Percentiles rank a stretch among this genome's conserved stretches.
These are phyloP conservation scores for Mrakia blollopis DNA, from an alignment of 768 basidiomycete genomes.

Conservation along the genomic window DNA sequence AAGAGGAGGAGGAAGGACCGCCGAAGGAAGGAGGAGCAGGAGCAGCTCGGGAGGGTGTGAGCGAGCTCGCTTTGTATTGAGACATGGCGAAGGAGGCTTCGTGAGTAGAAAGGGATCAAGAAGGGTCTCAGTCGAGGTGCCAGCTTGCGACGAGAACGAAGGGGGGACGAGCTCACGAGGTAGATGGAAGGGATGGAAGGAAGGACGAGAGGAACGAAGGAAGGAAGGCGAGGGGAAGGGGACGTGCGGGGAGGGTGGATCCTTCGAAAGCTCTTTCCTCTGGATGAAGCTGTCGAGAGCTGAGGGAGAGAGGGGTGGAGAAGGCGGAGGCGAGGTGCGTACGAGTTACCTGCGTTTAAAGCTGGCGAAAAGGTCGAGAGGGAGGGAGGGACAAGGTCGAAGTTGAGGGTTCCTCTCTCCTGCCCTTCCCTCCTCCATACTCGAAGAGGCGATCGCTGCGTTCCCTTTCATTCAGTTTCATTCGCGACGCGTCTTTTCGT, in stretches of 20 bases:
- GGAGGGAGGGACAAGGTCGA: background rate
- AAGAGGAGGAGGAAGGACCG: background rate
- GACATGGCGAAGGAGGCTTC: background rate
- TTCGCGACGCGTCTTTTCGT: background rate
- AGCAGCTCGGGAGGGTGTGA: slow-evolving; percentile 29
- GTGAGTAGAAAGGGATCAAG: background rate
- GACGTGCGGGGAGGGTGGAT: background rate
- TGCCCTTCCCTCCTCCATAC: no score
- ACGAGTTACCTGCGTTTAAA: background rate
- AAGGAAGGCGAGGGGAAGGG: background rate
- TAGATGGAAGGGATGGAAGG: background rate
- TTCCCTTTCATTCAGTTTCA: background rate
- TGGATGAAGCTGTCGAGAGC: background rate
- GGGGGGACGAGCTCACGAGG: background rate
- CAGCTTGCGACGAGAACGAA: background rate
- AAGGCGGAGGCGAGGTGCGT: background rate
- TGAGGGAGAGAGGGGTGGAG: background rate
- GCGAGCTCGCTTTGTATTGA: background rate
- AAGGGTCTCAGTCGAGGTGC: background rate
- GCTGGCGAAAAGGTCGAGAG: background rate
- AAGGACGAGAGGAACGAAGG: background rate
- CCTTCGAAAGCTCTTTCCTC: background rate
- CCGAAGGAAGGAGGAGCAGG: slow-evolving; percentile 27
- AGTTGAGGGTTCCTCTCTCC: background rate
- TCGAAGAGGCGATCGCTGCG: background rate